Conservation (phyloP, 345 rosid genomes). For the Eucalyptus curtisii region DNA sequence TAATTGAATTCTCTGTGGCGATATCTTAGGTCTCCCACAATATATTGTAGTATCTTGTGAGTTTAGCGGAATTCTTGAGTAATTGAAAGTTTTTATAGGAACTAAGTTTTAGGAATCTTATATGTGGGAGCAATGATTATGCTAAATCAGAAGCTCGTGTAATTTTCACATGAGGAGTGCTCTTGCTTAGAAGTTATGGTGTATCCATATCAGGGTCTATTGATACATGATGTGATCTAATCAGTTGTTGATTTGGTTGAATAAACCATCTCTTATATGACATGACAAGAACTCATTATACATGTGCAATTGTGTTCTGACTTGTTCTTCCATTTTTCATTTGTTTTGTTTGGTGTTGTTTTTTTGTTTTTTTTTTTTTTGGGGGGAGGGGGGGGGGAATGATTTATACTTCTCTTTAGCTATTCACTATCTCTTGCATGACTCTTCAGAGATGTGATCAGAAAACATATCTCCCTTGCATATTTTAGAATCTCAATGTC, state of each 20-base stretch:
- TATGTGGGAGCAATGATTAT: not conserved
- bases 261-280: not conserved
- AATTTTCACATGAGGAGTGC: not conserved
- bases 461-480: not conserved
- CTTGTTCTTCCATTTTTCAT: not conserved
- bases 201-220: not conserved
- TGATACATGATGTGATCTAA: not conserved
- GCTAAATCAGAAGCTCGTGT: not conserved
- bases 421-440: not conserved
- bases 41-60: not conserved
- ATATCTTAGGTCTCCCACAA: not conserved
- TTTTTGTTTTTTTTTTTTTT: not conserved
- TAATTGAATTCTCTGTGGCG: not conserved
- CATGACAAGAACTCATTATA: not conserved
- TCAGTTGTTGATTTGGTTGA: not conserved
- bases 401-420: not conserved
- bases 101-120: not conserved
- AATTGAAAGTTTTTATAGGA: not conserved
- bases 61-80: not conserved
- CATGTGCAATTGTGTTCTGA: not conserved
- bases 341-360: not conserved
- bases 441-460: not conserved
- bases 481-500: not conserved
- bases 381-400: not conserved
- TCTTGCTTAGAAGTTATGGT: not conserved